Base-by-base conservation (phyloP, 1,139 yeast genomes). In the Diutina catenulata region DNA sequence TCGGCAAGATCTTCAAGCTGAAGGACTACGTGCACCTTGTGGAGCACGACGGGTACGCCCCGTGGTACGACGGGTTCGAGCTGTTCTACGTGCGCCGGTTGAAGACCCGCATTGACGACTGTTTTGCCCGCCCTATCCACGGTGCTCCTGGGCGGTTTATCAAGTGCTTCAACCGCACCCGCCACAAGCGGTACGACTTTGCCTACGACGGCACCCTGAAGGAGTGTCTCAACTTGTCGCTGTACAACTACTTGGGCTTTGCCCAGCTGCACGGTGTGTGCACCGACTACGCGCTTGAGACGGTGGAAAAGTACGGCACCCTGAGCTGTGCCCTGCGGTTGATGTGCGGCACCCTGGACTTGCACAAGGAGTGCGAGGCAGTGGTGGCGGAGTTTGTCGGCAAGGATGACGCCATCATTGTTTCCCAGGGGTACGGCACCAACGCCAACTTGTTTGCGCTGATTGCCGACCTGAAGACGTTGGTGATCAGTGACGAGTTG, bases 81-180 rank as follows among this genome's bases (percentile, higher is more conserved):
- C 77, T 84, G 48, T 93, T 91, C 55, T 91, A 88, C 57, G 81
- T 88, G 33, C 80, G 99, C 52, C 77, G 97, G 50, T 71, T 91
- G 67, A 88, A 93, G 56, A 74, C 73, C 47, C 81, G 95, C 59
- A 74, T 91, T 45, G 95, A 83, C 52, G 97, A 91, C 58, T 87
- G 96, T 57, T 91, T 91, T 59, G 86, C 94, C 4, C 76, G 96
- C 55, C 96, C 96, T 26, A 84, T 94, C 24, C 82, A 84, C 43
- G 97, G 97, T 31, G 98, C 91, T 24, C 98, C 99, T 1, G 99
- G 99, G 19, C 75, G 99, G 56, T 80, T 68, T 50, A 78, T 91
- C 50, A 74, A 78, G 41, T 78, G 94, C 49, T 76, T 80, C 50
- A 88, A 86, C 49, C 74, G 98, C 48, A 64, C 67, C 29, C 28